Evolutionary conservation across 306 rosid genomes (phyloP).

Genomic region (Medicago arabica): DNA sequence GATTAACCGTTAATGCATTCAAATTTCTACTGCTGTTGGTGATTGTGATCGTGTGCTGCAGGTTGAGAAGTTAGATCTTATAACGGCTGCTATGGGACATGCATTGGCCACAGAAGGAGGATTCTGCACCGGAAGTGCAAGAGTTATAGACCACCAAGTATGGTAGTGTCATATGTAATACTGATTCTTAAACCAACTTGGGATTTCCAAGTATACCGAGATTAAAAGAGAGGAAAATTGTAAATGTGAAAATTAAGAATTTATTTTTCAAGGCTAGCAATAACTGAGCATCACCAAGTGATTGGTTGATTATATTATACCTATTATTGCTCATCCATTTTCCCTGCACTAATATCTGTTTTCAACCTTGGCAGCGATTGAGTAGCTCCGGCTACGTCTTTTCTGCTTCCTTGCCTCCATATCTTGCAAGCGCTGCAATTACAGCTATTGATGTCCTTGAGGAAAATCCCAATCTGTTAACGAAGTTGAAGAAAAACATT

Average conservation of each 20-base stretch:
- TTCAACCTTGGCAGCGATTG: constrained; percentile 71
- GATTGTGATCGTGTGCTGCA: constrained; percentile 52
- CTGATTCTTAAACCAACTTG: constrained; percentile 36
- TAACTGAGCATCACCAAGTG: constrained; percentile 1
- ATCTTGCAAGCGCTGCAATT: constrained; percentile 93
- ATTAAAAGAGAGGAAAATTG: constrained; percentile 3
- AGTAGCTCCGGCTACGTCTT: constrained; percentile 97
- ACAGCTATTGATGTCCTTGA: constrained; percentile 87
- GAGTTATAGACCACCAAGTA: constrained; percentile 98
- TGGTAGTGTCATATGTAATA: constrained; percentile 46
- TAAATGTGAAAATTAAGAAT: constrained; percentile 10
- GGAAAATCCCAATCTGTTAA: constrained; percentile 77
- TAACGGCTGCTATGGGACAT: constrained; percentile 98
- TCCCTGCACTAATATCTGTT: constrained; percentile 40
- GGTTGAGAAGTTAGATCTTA: constrained; percentile 89
- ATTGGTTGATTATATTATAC: constrained; percentile 29
- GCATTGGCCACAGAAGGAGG: constrained; percentile 98
- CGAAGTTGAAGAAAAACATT: constrained; percentile 74
- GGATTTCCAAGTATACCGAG: constrained; percentile 8
- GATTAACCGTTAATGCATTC: constrained; percentile 3
- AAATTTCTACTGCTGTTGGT: constrained; percentile 40
- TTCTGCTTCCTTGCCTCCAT: constrained; percentile 98
- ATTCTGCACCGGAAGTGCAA: constrained; percentile 93
- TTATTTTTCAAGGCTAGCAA: constrained; percentile 35
- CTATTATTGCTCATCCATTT: constrained; percentile 29